Evolutionary conservation across 2,329 filamentous ascomycete species (phyloP).

Genomic region (Penicillium sp.): DNA sequence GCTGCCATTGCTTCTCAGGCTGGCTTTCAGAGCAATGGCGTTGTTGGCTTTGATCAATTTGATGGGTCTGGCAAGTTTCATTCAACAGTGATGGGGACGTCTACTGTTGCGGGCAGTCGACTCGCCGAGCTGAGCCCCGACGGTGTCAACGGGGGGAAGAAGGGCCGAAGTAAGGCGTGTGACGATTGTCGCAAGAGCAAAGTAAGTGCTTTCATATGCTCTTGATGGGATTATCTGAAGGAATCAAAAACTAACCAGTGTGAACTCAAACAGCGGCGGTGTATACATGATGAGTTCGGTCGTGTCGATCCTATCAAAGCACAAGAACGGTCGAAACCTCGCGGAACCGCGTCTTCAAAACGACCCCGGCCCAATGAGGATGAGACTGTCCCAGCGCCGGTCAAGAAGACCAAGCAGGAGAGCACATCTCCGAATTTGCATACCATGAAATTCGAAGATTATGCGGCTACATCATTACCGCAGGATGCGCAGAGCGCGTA

Average conservation of each 20-base stretch:
- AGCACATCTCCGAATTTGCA: slow-evolving; percentile 24
- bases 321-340: slow-evolving; percentile 55
- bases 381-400: slow-evolving; percentile 15
- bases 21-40: slow-evolving; percentile 24
- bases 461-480: slow-evolving; percentile 14
- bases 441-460: slow-evolving; percentile 11
- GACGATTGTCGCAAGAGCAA: slow-evolving; percentile 63
- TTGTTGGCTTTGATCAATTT: slow-evolving; percentile 24
- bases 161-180: slow-evolving; percentile 58
- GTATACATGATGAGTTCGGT: slow-evolving; percentile 60
- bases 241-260: slow-evolving; percentile 12
- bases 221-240: background rate
- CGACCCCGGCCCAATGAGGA: slow-evolving; percentile 46
- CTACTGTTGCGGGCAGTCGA: slow-evolving; percentile 21
- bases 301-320: slow-evolving; percentile 60
- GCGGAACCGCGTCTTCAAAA: slow-evolving; percentile 52
- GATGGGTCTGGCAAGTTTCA: slow-evolving; percentile 25
- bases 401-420: slow-evolving; percentile 34
- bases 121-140: slow-evolving; percentile 29
- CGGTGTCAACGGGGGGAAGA: slow-evolving; percentile 43
- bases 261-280: slow-evolving; percentile 49
- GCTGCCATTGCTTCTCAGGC: slow-evolving; percentile 35
- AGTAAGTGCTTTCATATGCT: slow-evolving; percentile 38
- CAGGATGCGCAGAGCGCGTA: slow-evolving; percentile 13
- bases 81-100: slow-evolving; percentile 23